Percentiles rank a stretch among this genome's conserved stretches.
phyloP scores from a whole-genome alignment of 2,329 filamentous ascomycete species.

The Colletotrichum higginsianum region DNA sequence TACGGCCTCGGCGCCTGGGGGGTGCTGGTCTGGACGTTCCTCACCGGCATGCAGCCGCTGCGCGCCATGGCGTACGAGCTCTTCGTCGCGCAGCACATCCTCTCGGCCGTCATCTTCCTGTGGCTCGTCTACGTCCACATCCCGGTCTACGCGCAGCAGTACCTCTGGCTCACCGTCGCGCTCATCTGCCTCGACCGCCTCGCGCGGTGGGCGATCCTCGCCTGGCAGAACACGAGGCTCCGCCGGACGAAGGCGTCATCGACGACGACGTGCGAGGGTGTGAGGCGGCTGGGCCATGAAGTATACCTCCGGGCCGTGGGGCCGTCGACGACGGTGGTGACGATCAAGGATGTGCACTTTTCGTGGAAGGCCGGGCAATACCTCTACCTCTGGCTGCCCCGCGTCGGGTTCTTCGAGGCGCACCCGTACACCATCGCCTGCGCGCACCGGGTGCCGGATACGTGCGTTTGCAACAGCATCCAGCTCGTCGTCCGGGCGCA shows the following conservation, averaged over 20 bases:
- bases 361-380: constrained; percentile 73
- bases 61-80: constrained; percentile 78
- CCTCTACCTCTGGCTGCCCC: constrained; percentile 73
- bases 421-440: constrained; percentile 76
- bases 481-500: constrained; percentile 72
- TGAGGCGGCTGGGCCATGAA: constrained; percentile 66
- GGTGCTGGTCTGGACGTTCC: constrained; percentile 75
- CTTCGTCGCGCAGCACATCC: constrained; percentile 78
- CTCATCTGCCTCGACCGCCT: constrained; percentile 74
- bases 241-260: constrained; percentile 48
- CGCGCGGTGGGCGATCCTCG: constrained; percentile 63
- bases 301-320: constrained; percentile 65
- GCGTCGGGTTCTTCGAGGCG: constrained; percentile 67
- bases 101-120: constrained; percentile 73
- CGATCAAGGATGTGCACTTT: constrained; percentile 73
- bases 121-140: constrained; percentile 76
- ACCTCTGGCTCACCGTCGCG: constrained; percentile 77
- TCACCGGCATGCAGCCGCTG: constrained; percentile 75
- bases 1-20: constrained; percentile 79
- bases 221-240: constrained; percentile 68
- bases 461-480: constrained; percentile 71
- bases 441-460: constrained; percentile 64
- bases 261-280: constrained; percentile 58
- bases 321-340: constrained; percentile 69
- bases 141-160: constrained; percentile 70